A percentile compares a stretch with the other conserved stretches of the same genome.
These are phyloP conservation scores for Ambrosiella beaveri DNA, from an alignment of 2,329 filamentous ascomycete species.

Conservation along the genomic window DNA sequence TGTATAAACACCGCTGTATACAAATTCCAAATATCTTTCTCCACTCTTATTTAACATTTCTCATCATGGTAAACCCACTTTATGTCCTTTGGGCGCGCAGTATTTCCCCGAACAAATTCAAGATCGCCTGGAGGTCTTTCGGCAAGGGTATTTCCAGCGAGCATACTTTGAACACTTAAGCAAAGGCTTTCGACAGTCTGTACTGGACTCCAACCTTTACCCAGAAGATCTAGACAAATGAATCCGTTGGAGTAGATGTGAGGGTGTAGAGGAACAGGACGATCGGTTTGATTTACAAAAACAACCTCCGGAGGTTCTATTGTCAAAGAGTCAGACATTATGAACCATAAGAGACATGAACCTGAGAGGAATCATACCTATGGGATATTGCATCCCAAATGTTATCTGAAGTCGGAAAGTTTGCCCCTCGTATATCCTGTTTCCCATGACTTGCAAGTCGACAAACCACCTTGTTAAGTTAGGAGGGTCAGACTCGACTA, in stretches of 20 bases:
- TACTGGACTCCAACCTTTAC: constrained; percentile 87
- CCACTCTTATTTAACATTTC: constrained; percentile 20
- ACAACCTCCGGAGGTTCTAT: constrained; percentile 87
- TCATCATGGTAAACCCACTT: constrained; percentile 90
- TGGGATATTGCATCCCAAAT: constrained; percentile 74
- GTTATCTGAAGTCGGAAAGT: constrained; percentile 74
- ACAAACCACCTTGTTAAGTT: constrained; percentile 63
- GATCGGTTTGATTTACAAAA: constrained; percentile 41
- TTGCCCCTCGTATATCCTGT: constrained; percentile 70
- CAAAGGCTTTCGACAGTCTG: constrained; percentile 95
- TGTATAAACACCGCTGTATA: no score
- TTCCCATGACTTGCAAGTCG: constrained; percentile 76
- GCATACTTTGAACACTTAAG: constrained; percentile 95
- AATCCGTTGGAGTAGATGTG: constrained; percentile 98
- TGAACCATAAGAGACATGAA: background rate
- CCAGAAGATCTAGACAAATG: constrained; percentile 89
- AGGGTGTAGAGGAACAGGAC: constrained; percentile 78
- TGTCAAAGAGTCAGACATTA: background rate
- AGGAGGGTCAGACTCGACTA: constrained; percentile 67
- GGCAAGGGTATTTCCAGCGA: constrained; percentile 84
- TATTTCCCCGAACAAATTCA: constrained; percentile 71
- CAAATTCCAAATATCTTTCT: no score
- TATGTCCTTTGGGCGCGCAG: constrained; percentile 68
- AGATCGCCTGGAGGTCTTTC: constrained; percentile 82
- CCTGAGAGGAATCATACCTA: constrained; percentile 40